Evolutionary conservation across 352 stramenopile genomes (phyloP), one percentile per base, ranked within the genome.

Genomic region (Phytopythium sindhum): DNA sequence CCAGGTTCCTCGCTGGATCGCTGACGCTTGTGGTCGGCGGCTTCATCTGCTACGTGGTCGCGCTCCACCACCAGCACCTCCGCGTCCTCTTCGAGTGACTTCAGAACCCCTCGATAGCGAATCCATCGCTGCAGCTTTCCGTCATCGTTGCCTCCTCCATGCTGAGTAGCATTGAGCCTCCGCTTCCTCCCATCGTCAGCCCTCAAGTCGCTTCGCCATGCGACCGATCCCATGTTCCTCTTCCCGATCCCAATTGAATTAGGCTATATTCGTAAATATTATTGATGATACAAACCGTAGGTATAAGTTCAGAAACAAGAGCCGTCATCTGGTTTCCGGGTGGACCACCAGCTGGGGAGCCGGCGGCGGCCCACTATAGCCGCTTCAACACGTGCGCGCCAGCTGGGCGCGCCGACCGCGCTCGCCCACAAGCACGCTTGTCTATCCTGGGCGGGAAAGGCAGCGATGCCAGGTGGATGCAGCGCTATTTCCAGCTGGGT

Each of bases 11-110:
- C 53, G 53, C 53, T 4, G 31, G n/a, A 11, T 37, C 17, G 33
- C 53, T 60, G 33, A 47, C 53, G 35, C 35, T 60, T 35, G 33
- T 21, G 17, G 53, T 48, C 33, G 12, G 8, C 4, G 53, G 15
- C 33, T 60, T 50, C 35, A 47, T 60, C 53, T 42, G 35, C 31
- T 31, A n/a, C 35, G 35, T 60, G 21, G 10, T 60, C 35, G 39
- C 35, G 7, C 33, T 21, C 1, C 53, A 60, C n/a, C 50, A 35
- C 3, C 50, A 57, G 11, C 50, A n/a, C 11, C 50, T 57, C 17
- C 53, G 23, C 53, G n/a, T n/a, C 33, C 33, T 60, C 23, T 50
- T 60, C 53, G n/a, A 39, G 28, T 57, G 51, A 57, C 28, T n/a
- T n/a, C n/a, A n/a, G n/a, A n/a, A n/a, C n/a, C n/a, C n/a, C n/a